A percentile compares a stretch with the other conserved stretches of the same genome.
These are phyloP conservation scores for Leccinum angustisporum DNA, from an alignment of 1,284 basidiomycete genomes.

Conservation along the genomic window DNA sequence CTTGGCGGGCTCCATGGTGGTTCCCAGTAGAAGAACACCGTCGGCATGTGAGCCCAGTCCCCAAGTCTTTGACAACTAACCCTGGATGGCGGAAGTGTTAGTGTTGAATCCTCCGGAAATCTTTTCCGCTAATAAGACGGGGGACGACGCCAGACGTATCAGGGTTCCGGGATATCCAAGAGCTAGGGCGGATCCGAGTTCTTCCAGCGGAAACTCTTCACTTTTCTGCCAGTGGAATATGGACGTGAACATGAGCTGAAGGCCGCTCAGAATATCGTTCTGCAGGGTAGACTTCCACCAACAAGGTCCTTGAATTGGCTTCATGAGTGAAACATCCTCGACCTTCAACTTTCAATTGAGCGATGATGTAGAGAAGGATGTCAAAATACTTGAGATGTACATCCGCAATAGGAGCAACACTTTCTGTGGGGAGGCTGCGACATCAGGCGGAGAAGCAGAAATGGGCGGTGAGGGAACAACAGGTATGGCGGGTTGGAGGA, in stretches of 20 bases:
- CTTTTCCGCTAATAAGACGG: conserved; percentile 87
- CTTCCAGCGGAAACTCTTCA: conserved; percentile 94
- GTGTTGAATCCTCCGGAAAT: conserved; percentile 99
- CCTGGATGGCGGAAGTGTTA: conserved; percentile 88
- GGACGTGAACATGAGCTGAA: conserved; percentile 86
- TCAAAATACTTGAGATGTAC: conserved; percentile 91
- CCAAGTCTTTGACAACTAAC: conserved; percentile 89
- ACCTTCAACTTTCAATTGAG: conserved; percentile 85
- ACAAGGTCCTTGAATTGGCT: conserved; percentile 97
- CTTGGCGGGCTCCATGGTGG: conserved; percentile 92
- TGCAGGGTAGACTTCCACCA: conserved; percentile 95
- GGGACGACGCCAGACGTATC: conserved; percentile 92
- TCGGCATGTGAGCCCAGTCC: conserved; percentile 91
- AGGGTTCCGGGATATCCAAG: conserved; percentile 84
- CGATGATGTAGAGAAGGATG: conserved; percentile 86
- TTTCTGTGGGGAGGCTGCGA: conserved; percentile 54
- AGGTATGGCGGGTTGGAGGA: conserved; percentile 35
- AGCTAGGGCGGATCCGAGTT: conserved; percentile 85
- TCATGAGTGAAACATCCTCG: conserved; percentile 84
- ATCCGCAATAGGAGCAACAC: conserved; percentile 80
- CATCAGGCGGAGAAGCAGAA: conserved; percentile 44
- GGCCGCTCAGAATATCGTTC: conserved; percentile 94
- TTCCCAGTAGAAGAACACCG: conserved; percentile 86
- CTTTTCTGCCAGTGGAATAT: conserved; percentile 87
- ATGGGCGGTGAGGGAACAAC: conserved; percentile 47